Evolutionary conservation across 441 rosid genomes (phyloP).

Genomic region (Euphorbia celastroides): DNA sequence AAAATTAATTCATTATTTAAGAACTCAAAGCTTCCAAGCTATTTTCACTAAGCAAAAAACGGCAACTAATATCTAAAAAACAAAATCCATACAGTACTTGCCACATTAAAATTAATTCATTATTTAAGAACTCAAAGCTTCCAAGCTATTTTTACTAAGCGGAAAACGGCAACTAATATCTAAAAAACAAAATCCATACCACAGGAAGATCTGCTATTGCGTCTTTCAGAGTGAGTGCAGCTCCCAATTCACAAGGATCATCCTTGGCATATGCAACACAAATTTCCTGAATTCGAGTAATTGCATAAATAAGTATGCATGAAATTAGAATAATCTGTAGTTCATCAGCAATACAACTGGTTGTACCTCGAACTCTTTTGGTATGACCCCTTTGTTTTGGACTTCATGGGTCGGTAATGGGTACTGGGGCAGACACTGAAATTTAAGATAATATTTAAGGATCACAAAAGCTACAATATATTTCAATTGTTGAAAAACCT

Average conservation of each 20-base stretch:
- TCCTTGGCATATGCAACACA: conserved; percentile 10
- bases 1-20: neutral
- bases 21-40: neutral
- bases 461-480: neutral
- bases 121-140: neutral
- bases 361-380: conserved; percentile 15
- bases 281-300: conserved; percentile 6
- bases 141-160: neutral
- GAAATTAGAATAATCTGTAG: neutral
- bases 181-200: neutral
- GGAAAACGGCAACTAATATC: neutral
- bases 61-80: neutral
- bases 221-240: conserved; percentile 10
- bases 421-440: conserved; percentile 12
- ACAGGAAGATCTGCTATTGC: conserved; percentile 14
- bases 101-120: neutral
- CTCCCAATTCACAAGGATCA: conserved; percentile 5
- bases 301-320: neutral
- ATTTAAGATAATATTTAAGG: neutral
- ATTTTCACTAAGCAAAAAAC: neutral
- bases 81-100: conserved; percentile 3
- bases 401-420: conserved; percentile 16
- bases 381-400: conserved; percentile 6
- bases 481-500: neutral
- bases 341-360: neutral